Evolutionary conservation across 2,329 filamentous ascomycete species (phyloP).

Genomic region (Ascochyta pisi): DNA sequence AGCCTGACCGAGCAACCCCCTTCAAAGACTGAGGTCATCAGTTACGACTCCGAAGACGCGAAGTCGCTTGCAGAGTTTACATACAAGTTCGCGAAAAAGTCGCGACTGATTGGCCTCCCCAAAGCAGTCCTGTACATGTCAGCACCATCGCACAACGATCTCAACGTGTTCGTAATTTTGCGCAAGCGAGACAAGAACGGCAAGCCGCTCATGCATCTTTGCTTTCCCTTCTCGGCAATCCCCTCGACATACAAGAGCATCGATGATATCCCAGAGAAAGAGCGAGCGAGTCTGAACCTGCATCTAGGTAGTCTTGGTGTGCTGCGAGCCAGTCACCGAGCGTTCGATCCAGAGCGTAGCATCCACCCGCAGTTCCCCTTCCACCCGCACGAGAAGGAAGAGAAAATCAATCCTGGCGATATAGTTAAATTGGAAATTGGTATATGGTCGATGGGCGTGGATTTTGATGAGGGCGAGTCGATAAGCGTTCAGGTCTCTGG

Average conservation of each 20-base stretch:
- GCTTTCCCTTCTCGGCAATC: constrained; percentile 51
- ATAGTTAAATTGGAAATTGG: no score
- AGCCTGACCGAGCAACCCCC: constrained; percentile 9
- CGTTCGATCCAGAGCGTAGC: no score
- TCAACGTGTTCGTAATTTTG: constrained; percentile 54
- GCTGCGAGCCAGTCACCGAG: no score
- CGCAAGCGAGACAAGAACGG: constrained; percentile 55
- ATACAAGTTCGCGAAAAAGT: constrained; percentile 43
- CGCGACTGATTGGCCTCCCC: constrained; percentile 55
- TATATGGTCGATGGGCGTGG: no score
- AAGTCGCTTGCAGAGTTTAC: constrained; percentile 25
- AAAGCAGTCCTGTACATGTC: constrained; percentile 52
- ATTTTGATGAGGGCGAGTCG: no score
- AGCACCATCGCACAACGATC: constrained; percentile 52
- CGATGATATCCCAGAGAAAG: constrained; percentile 53
- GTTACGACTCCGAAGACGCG: constrained; percentile 27
- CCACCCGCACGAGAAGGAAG: no score
- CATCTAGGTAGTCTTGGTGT: no score
- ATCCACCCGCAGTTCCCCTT: no score
- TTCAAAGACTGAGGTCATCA: constrained; percentile 3
- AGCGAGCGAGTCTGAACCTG: no score
- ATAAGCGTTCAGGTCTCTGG: no score
- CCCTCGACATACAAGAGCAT: constrained; percentile 38
- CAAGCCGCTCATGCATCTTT: constrained; percentile 52
- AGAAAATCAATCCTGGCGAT: no score